These are phyloP conservation scores for Pulveroboletus sp. DNA, from an alignment of 768 basidiomycete species.

Conservation along the genomic window DNA sequence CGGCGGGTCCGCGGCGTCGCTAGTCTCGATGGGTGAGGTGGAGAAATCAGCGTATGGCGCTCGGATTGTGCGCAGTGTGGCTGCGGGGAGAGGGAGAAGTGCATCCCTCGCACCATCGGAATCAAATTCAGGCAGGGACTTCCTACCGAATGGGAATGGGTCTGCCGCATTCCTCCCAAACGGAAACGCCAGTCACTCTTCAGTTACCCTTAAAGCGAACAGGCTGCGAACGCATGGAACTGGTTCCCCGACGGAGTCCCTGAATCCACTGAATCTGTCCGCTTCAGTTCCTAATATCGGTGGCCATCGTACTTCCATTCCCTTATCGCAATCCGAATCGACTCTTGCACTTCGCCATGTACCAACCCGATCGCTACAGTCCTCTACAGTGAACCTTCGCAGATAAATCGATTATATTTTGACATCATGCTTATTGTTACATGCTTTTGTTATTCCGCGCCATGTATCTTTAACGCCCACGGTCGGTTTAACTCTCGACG, in stretches of 20 bases:
- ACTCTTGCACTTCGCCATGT: conserved; percentile 9
- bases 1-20: conserved; percentile 46
- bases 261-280: conserved; percentile 16
- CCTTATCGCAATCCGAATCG: conserved; percentile 9
- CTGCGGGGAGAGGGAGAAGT: conserved; percentile 41
- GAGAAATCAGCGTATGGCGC: conserved; percentile 34
- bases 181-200: conserved; percentile 19
- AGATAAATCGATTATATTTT: conserved; percentile 25
- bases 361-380: conserved; percentile 10
- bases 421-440: conserved; percentile 11
- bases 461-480: conserved; percentile 21
- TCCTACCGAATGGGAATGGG: conserved; percentile 11
- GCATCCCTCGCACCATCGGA: conserved; percentile 32
- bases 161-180: conserved; percentile 15
- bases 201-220: conserved; percentile 21
- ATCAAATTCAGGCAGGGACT: conserved; percentile 16
- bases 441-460: conserved; percentile 16
- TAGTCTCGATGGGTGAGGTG: conserved; percentile 29
- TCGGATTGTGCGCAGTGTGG: conserved; percentile 55
- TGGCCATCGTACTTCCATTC: conserved; percentile 6
- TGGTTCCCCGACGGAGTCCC: conserved; percentile 2
- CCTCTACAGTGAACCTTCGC: conserved; percentile 19
- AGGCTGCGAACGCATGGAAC: conserved; percentile 9
- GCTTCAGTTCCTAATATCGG: conserved; percentile 26
- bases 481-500: neutral